Evolutionary conservation across 345 rosid genomes (phyloP), one percentile per base, ranked within the genome.

Genomic region (Microcos paniculata): DNA sequence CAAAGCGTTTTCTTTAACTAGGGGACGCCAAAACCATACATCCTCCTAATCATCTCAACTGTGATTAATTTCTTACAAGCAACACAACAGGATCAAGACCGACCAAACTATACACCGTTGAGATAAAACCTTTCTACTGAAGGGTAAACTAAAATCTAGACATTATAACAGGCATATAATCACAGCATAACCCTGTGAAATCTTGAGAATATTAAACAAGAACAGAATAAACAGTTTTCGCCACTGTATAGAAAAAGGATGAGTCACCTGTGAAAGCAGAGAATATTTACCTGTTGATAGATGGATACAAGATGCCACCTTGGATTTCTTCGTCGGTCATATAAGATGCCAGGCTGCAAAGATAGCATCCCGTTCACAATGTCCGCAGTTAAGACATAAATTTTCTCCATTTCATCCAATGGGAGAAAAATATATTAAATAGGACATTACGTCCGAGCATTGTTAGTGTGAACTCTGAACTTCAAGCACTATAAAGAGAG

Each of bases 301-400:
- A 96, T 73, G 98, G 99, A 82, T 88, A 96, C 79, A 96, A 80
- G 75, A 93, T 80, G 74, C 99, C 99, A 8, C 78, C 84, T 75
- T 85, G 82, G 24, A 90, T 84, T 80, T 96, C 99, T 70, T 90
- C 94, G 14, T 96, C 93, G 0, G 91, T 92, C 88, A 96, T 96
- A 87, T 93, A 96, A 19, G 98, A 92, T 56, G 98, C 99, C 40
- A 96, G 97, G 89, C 99, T 96, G 96, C 70, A 78, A 31, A 72
- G 61, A 74, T 40, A 78, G 49, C 76, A 77, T 43, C 42, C 26
- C 8, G 46, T 85, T 71, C 75, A 63, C 61, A 49, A 73, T 57
- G n/a, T 18, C 43, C 71, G 58, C 11, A 56, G 55, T 57, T n/a
- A 59, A 53, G 61, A 48, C 14, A 65, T 53, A 19, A 33, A 55